These are phyloP conservation scores for Thalassia testudinum DNA, from an alignment of 116 monocot species.

Conservation along the genomic window DNA sequence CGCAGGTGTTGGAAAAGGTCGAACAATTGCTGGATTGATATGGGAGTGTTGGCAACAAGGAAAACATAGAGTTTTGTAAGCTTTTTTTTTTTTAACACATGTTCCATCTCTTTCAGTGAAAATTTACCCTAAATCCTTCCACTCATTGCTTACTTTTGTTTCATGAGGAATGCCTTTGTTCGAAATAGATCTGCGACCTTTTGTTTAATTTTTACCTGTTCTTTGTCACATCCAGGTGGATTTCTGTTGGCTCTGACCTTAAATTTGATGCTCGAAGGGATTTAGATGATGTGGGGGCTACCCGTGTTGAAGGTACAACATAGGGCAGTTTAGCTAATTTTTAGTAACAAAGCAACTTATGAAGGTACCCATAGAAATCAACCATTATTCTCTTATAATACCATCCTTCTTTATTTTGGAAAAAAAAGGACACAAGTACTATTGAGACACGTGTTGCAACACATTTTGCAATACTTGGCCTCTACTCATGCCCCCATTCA, in stretches of 20 bases:
- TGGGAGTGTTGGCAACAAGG: constrained; percentile 97
- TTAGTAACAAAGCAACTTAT: too few species aligned
- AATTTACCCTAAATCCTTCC: too few species aligned
- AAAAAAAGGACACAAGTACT: too few species aligned
- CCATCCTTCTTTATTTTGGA: too few species aligned
- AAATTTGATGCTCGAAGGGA: constrained; percentile 99
- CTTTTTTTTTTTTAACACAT: too few species aligned
- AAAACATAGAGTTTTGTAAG: constrained; percentile 77
- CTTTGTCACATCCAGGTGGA: constrained; percentile 42
- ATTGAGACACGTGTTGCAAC: too few species aligned
- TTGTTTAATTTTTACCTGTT: neutral
- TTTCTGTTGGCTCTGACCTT: constrained; percentile 93
- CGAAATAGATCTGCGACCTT: neutral
- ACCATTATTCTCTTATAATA: too few species aligned
- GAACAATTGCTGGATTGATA: constrained; percentile 95
- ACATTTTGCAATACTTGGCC: too few species aligned
- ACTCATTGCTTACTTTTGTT: neutral
- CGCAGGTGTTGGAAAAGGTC: constrained; percentile 98
- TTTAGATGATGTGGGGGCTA: constrained; percentile 95
- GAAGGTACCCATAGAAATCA: too few species aligned
- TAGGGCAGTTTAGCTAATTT: too few species aligned
- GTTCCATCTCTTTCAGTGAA: too few species aligned
- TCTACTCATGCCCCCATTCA: too few species aligned
- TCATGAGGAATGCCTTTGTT: neutral
- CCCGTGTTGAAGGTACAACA: constrained; percentile 53